Evolutionary conservation across 1,139 yeast genomes (phyloP), one percentile per base, ranked within the genome.

Genomic region (Hemisphaericaspora subhashii): DNA sequence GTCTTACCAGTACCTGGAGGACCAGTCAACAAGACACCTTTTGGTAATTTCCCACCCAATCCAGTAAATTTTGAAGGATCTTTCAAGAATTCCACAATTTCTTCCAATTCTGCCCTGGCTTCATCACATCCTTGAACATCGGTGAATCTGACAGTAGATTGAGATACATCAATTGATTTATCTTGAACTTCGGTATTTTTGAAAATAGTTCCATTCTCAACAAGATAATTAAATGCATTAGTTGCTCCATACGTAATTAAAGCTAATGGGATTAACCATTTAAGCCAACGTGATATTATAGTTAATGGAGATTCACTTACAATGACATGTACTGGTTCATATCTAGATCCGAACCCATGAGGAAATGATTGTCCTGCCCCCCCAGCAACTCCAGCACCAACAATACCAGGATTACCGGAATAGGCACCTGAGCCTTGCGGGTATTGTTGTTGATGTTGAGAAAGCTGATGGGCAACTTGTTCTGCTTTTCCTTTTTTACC

Each of bases 1-100:
- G 99, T 94, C 63, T 94, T 94, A 78, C 99, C 99, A 5, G 99
- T 94, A 66, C 99, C 99, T 28, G 99, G 99, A 28, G 99, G 99
- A 33, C 99, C 99, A 6, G 98, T 92, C 47, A 94, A 72, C 42
- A 94, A 68, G 4, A 94, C 95, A 71, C 99, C 99, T 62, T 90
- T 92, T 41, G 98, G 98, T 52, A 94, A 73, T 62, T 89, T 89
- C 39, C 98, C 99, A 48, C 99, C 99, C 38, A 94, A 74, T 1
- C 96, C 95, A 33, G 98, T 94, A 65, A 89, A 94, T 61, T 87
- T 87, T 15, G 96, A 79, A 12, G 99, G 98, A 58, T 94, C 98
- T 59, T 88, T 89, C 58, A 94, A 77, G 56, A 94, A 94, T 43
- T 90, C 98, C 8, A 94, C 99, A 54, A 92, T 87, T 62, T 92